Percentiles rank a stretch among this genome's conserved stretches.
phyloP scores from a whole-genome alignment of 1,284 basidiomycete genomes.

The Melampsora americana region DNA sequence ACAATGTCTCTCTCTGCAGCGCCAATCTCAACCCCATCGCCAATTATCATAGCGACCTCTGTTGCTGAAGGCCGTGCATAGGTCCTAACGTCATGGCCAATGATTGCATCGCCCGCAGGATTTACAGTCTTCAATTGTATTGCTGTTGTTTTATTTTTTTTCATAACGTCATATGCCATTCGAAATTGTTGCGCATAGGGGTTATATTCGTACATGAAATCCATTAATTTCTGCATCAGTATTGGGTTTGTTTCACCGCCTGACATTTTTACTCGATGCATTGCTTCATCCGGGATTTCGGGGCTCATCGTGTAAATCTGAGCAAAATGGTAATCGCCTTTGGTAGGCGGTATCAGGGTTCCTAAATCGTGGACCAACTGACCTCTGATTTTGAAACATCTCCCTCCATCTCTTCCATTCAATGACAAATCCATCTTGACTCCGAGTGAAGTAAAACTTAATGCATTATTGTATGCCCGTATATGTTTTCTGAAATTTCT shows the following conservation, averaged over 20 bases:
- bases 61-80: not conserved
- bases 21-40: not conserved
- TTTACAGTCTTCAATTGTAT: too few species aligned
- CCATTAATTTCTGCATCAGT: not conserved
- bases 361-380: too few species aligned
- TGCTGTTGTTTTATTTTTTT: not conserved
- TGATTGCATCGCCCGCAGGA: too few species aligned
- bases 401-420: too few species aligned
- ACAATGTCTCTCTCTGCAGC: not conserved
- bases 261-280: not conserved
- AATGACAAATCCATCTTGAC: not conserved
- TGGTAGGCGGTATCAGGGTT: not conserved
- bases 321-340: not conserved
- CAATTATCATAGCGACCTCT: not conserved
- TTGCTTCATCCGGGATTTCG: not conserved
- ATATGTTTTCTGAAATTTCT: not conserved
- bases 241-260: not conserved
- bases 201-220: not conserved
- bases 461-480: not conserved
- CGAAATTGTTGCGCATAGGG: not conserved
- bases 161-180: not conserved
- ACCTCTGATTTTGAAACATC: too few species aligned
- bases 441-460: not conserved
- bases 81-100: not conserved
- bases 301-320: not conserved